Conservation (phyloP, 768 basidiomycete genomes). For the Candolleomyces eurysporus region DNA sequence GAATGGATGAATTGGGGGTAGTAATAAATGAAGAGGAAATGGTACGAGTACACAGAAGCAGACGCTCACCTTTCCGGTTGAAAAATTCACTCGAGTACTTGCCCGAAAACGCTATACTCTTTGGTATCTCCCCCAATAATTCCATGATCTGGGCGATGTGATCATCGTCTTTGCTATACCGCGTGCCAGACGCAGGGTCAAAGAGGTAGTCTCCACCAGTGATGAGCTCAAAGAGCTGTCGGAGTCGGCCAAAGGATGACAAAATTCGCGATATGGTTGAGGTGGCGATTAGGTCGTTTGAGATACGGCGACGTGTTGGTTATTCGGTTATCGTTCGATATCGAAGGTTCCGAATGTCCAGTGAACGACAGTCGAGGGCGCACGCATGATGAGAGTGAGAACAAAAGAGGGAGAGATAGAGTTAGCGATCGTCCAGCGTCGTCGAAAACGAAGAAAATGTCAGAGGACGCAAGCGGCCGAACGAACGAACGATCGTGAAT, state of each 20-base stretch:
- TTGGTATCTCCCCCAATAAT: slow-evolving; percentile 87
- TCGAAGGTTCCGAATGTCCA: not conserved
- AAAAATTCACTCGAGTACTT: slow-evolving; percentile 96
- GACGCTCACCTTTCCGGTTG: slow-evolving; percentile 79
- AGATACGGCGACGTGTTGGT: too few relatives aligned
- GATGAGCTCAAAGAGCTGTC: slow-evolving; percentile 88
- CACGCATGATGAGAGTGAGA: not conserved
- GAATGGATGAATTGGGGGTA: too few relatives aligned
- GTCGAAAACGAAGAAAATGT: too few relatives aligned
- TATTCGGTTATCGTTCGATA: not conserved
- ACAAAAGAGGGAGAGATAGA: not conserved
- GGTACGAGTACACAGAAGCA: too few relatives aligned
- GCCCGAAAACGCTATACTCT: slow-evolving; percentile 78
- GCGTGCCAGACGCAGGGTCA: slow-evolving; percentile 91
- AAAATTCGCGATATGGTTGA: too few relatives aligned
- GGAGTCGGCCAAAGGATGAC: not conserved
- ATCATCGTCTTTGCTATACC: slow-evolving; percentile 95
- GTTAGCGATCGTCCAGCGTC: too few relatives aligned
- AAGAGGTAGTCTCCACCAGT: slow-evolving; percentile 98
- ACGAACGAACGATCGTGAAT: too few relatives aligned
- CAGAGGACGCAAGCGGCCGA: too few relatives aligned
- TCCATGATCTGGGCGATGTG: slow-evolving; percentile 99
- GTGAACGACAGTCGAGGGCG: not conserved
- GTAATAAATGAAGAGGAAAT: too few relatives aligned
- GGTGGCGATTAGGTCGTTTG: too few relatives aligned